Evolutionary conservation across 2,329 filamentous ascomycete genomes (phyloP).

Genomic region (Xylaria sp.): DNA sequence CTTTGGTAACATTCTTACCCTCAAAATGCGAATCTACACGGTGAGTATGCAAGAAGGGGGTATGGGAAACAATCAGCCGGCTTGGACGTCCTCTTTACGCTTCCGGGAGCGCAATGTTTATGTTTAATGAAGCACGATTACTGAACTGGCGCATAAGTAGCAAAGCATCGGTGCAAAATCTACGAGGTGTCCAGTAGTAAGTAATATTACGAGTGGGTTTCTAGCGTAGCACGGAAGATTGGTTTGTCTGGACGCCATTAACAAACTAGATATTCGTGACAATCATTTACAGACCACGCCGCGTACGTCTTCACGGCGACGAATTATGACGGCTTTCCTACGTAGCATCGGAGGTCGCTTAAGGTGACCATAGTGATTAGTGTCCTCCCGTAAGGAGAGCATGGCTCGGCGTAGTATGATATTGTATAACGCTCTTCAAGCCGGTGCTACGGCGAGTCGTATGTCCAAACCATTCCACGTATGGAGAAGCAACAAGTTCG

Average conservation of each 20-base stretch:
- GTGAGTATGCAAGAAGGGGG: neutral
- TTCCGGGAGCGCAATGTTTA: too few species aligned
- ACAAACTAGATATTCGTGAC: neutral
- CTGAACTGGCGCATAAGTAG: neutral
- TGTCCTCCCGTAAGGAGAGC: neutral
- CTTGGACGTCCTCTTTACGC: too few species aligned
- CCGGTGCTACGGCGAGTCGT: neutral
- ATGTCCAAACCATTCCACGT: neutral
- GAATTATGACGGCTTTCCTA: neutral
- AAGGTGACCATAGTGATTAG: neutral
- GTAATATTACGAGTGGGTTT: neutral
- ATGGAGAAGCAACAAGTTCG: neutral
- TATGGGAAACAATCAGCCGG: neutral
- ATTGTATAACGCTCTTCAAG: neutral
- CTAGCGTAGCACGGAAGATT: neutral
- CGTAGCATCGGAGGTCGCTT: neutral
- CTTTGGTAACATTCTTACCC: slow-evolving; percentile 8
- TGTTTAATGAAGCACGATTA: neutral
- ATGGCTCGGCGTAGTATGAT: neutral
- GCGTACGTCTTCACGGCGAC: neutral
- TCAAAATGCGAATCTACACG: neutral
- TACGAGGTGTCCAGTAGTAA: neutral
- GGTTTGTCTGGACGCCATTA: neutral
- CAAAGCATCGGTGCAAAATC: neutral
- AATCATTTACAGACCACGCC: neutral